A percentile compares a stretch with the other conserved stretches of the same genome.
Conservation (phyloP, 352 stramenopile genomes). For the Globisporangium ultimum region DNA sequence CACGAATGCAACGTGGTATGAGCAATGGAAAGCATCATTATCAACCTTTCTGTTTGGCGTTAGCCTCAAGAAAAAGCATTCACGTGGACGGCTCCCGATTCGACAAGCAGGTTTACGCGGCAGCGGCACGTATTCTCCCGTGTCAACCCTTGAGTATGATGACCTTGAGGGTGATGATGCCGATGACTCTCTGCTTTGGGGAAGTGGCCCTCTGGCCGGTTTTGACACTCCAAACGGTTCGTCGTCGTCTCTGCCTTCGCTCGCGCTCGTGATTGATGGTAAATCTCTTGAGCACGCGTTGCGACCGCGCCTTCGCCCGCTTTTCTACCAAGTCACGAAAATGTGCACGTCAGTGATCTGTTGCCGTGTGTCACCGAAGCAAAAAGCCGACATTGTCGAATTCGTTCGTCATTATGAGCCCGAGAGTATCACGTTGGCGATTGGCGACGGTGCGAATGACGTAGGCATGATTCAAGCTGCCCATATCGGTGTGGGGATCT, state of each 20-base stretch:
- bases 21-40: slow-evolving; percentile 6
- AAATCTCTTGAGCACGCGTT: slow-evolving; percentile 81
- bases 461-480: slow-evolving; percentile 94
- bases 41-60: slow-evolving; percentile 6
- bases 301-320: slow-evolving; percentile 32
- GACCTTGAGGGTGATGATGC: slow-evolving; percentile 1
- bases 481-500: slow-evolving; percentile 92
- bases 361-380: slow-evolving; percentile 85
- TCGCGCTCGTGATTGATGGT: slow-evolving; percentile 93
- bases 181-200: slow-evolving; percentile 1
- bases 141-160: slow-evolving; percentile 11
- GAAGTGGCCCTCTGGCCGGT: neutral
- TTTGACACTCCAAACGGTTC: neutral
- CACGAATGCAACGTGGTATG: slow-evolving; percentile 1
- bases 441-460: slow-evolving; percentile 96
- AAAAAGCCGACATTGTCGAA: slow-evolving; percentile 84
- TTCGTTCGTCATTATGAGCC: slow-evolving; percentile 70
- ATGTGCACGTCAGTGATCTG: slow-evolving; percentile 82
- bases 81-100: slow-evolving; percentile 1
- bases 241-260: slow-evolving; percentile 1
- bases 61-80: slow-evolving; percentile 10
- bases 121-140: slow-evolving; percentile 9
- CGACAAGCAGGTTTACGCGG: neutral
- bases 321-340: slow-evolving; percentile 74
- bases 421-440: slow-evolving; percentile 84